Evolutionary conservation across 2,329 filamentous ascomycete genomes (phyloP).

Genomic region (Claviceps spartinae): DNA sequence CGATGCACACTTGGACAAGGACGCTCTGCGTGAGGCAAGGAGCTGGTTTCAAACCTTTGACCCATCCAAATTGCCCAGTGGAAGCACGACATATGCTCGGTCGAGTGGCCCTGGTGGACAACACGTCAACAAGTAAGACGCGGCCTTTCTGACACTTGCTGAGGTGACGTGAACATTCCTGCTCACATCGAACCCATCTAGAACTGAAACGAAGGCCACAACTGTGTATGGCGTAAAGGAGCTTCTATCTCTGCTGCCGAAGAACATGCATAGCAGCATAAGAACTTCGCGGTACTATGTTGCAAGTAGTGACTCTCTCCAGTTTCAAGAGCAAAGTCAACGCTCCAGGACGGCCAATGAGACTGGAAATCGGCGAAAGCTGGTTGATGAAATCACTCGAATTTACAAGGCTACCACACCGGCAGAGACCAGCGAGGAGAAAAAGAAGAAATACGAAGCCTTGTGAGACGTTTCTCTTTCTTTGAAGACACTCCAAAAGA

Average conservation of each 20-base stretch:
- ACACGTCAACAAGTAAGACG: conserved; percentile 47
- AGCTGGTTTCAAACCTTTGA: conserved; percentile 36
- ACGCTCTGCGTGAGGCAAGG: conserved; percentile 36
- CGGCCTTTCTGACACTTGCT: neutral
- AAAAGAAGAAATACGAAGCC: conserved; percentile 33
- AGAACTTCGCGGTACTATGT: conserved; percentile 42
- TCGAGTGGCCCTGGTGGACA: conserved; percentile 49
- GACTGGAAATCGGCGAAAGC: conserved; percentile 37
- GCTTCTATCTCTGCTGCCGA: conserved; percentile 31
- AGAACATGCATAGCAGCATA: conserved; percentile 31
- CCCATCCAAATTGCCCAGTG: conserved; percentile 31
- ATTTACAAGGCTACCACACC: conserved; percentile 36
- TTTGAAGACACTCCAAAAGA: neutral
- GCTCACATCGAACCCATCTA: conserved; percentile 19
- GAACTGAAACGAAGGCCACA: conserved; percentile 46
- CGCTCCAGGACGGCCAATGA: conserved; percentile 38
- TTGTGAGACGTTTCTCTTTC: conserved; percentile 22
- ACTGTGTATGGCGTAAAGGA: conserved; percentile 38
- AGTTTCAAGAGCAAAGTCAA: conserved; percentile 41
- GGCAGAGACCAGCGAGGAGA: conserved; percentile 30
- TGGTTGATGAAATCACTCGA: conserved; percentile 31
- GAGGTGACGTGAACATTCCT: conserved; percentile 14
- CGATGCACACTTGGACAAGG: conserved; percentile 35
- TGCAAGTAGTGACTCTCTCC: conserved; percentile 35
- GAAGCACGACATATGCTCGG: conserved; percentile 40